Base-by-base conservation (phyloP, 768 basidiomycete genomes). In the Tricholoma terreum region DNA sequence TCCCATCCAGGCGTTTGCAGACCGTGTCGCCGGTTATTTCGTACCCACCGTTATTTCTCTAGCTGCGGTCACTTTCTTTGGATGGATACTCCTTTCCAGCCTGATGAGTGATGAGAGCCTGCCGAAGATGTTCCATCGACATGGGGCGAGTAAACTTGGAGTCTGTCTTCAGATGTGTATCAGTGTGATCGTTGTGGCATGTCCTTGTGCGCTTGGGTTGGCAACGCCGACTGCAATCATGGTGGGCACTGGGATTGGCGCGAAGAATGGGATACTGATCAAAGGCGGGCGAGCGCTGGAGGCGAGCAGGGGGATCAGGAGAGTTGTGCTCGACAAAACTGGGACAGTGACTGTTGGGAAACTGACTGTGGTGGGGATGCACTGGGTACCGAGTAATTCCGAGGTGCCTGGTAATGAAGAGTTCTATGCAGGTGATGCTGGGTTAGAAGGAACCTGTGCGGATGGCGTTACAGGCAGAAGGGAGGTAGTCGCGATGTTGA, bases 141-240 rank as follows among this genome's bases (percentile, higher is more conserved):
- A 91, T 33, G 96, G 94, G 5, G 82, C 90, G 36, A 90, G 85
- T 66, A 90, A 89, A 66, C 77, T 98, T 57, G 90, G 92, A 6
- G 89, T 96, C 12, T 98, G 95, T 69, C 77, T 99, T 48, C 94
- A 96, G 75, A 86, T 99, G 66, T 98, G 96, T 71, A 99, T 98
- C 68, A 94, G 92, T 38, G 97, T 98, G 60, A 84, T 99, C 58
- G 97, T 99, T 50, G 94, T 99, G 52, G 96, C 97, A 19, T 99
- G 97, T 71, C 97, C 97, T 0, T 99, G 97, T 69, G 96, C 97
- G 0, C 82, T 99, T 33, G 97, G 96, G 4, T 80, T 98, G 57
- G 92, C 92, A 55, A 98, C 96, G 0, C 97, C 97, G 1, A 98
- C 97, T 0, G 97, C 96, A 2, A 94, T 98, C 73, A 98, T 98